Base-by-base conservation (phyloP, 2,329 filamentous ascomycete genomes). In the Penicillium palitans region DNA sequence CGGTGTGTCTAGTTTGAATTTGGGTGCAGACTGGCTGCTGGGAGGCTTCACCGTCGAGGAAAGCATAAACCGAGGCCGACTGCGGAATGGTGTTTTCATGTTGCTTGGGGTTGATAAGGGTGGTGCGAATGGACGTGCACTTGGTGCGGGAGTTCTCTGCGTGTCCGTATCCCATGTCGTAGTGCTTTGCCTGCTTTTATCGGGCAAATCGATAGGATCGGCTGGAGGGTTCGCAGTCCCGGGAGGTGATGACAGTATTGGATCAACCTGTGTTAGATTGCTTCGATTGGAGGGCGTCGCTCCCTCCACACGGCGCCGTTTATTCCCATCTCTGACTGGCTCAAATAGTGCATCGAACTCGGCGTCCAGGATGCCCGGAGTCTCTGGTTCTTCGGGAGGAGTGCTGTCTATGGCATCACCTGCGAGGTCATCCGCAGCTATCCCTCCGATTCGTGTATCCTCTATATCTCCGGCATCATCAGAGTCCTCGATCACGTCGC, bases 321-420 rank as follows among this genome's bases (percentile, higher is more conserved):
- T 78, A 21, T 65, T 61, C 13, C 66, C 60, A 41, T 66, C 61
- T 24, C 61, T 58, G n/a, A 64, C 61, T 2, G 67, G 52, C 2
- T 66, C 64, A 55, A 76, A 75, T 2, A 73, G 63, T 13, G 64
- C 66, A 37, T 77, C 70, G 21, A 70, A 66, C 24, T 70, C 68
- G 3, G 62, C 55, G 47, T 70, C 66, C 5, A 69, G 21, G 6
- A 62, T 51, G 1, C 55, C 54, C 1, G 52, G 37, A 6, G 58
- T 55, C 15, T 52, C 59, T 9, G 52, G 44, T 7, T 58, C 51
- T 3, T 53, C 33, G 2, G 63, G 61, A 2, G 65, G 57, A 48
- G 63, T 66, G 29, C 63, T 66, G 15, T 64, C 51, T n/a, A 64
- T 65, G 6, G 49, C 49, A 55, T 63, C 58, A 24, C 59, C 59